phyloP scores from a whole-genome alignment of 169 alveolate genomes.

The Ichthyophthirius multifiliis region DNA sequence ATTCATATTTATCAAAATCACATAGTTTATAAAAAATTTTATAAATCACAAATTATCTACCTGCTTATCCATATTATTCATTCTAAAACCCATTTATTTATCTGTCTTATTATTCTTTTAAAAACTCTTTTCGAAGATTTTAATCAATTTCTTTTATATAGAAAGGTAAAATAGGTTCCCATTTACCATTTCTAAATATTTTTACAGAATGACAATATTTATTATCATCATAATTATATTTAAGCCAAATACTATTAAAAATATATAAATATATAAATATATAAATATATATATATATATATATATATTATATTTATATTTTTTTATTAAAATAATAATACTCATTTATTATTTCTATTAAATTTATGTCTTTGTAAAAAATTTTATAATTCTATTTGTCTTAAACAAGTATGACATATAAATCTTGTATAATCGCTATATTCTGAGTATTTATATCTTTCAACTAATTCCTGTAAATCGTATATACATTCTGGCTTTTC shows the following conservation, averaged over 20 bases:
- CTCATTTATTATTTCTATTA: neutral
- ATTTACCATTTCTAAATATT: neutral
- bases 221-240: neutral
- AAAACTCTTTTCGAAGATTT: neutral
- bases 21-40: too few relatives aligned
- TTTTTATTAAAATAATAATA: neutral
- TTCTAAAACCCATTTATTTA: too few relatives aligned
- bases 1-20: too few relatives aligned
- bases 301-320: neutral
- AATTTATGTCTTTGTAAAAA: neutral
- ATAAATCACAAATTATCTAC: too few relatives aligned
- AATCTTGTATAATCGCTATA: neutral
- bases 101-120: too few relatives aligned
- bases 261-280: neutral
- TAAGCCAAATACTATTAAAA: neutral
- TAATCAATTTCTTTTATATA: neutral
- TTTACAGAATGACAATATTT: neutral
- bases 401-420: neutral
- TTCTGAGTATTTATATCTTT: neutral
- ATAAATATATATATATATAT: neutral
- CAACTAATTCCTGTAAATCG: neutral
- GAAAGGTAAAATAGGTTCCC: constrained; percentile 4
- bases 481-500: neutral
- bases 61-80: too few relatives aligned
- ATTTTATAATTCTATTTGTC: neutral